Conservation (phyloP, 2,329 filamentous ascomycete genomes). For the Trichoderma aggressivum region DNA sequence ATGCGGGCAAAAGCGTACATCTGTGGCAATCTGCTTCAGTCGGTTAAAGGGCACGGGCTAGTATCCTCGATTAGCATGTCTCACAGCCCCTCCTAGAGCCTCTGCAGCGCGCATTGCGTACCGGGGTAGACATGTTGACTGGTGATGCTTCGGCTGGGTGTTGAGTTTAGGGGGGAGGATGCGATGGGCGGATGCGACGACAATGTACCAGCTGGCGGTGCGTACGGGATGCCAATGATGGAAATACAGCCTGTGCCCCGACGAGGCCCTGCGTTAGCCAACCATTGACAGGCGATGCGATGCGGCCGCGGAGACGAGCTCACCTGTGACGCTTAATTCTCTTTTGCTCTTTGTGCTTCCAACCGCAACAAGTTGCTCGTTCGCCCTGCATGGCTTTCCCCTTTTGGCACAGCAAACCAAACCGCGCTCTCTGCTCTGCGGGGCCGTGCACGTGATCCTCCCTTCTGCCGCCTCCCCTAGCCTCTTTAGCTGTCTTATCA, state of each 20-base stretch:
- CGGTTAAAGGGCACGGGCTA: slow-evolving; percentile 74
- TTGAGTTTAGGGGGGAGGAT: background rate
- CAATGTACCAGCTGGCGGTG: background rate
- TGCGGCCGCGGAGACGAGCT: slow-evolving; percentile 23
- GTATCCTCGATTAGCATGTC: slow-evolving; percentile 25
- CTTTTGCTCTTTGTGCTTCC: slow-evolving; percentile 9
- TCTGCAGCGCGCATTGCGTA: slow-evolving; percentile 23
- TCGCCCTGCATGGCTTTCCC: slow-evolving; percentile 28
- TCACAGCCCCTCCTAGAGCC: background rate
- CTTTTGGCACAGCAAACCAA: slow-evolving; percentile 23
- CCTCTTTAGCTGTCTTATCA: too few species aligned
- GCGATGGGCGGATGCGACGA: background rate
- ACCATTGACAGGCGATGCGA: background rate
- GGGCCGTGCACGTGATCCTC: slow-evolving; percentile 29
- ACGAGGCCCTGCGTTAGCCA: background rate
- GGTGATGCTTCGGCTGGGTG: slow-evolving; percentile 14
- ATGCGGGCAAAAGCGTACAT: slow-evolving; percentile 57
- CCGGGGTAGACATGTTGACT: slow-evolving; percentile 39
- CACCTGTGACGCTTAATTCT: slow-evolving; percentile 8
- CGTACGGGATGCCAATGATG: background rate
- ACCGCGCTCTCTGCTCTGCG: slow-evolving; percentile 20
- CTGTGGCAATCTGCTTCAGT: slow-evolving; percentile 79
- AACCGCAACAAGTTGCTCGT: slow-evolving; percentile 21
- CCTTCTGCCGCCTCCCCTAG: background rate
- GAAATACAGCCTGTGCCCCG: background rate